Evolutionary conservation across 2,329 filamentous ascomycete genomes (phyloP).

Genomic region (Pseudogymnoascus sp.): DNA sequence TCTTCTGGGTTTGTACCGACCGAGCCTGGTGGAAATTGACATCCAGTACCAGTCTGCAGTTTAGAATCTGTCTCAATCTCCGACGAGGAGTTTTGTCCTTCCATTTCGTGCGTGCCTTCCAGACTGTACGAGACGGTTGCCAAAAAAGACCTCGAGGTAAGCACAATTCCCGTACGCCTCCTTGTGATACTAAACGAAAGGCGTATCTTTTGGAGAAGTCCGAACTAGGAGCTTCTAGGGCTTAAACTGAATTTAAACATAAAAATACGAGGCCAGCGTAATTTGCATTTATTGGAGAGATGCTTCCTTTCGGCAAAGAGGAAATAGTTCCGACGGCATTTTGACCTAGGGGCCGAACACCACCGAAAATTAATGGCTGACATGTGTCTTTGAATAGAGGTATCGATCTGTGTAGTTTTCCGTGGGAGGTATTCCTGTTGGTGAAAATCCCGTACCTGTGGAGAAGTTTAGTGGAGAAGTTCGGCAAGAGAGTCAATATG

Average conservation of each 20-base stretch:
- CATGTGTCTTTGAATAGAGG: neutral
- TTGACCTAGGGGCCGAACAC: neutral
- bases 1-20: neutral
- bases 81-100: neutral
- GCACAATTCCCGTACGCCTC: neutral
- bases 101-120: neutral
- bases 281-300: neutral
- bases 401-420: neutral
- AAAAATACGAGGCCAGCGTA: neutral
- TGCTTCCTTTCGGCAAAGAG: neutral
- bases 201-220: neutral
- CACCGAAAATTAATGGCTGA: neutral
- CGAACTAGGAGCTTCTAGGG: too few species aligned
- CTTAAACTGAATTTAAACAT: neutral
- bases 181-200: neutral
- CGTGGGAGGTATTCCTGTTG: neutral
- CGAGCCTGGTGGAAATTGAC: neutral
- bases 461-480: too few species aligned
- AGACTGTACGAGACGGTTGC: neutral
- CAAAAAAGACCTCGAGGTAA: neutral
- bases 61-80: neutral
- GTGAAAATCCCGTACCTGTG: neutral
- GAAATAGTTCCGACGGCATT: neutral
- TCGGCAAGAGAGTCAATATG: neutral
- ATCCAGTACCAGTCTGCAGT: neutral